These are phyloP conservation scores for Trapa bicornis DNA, from an alignment of 345 rosid species.

Conservation along the genomic window DNA sequence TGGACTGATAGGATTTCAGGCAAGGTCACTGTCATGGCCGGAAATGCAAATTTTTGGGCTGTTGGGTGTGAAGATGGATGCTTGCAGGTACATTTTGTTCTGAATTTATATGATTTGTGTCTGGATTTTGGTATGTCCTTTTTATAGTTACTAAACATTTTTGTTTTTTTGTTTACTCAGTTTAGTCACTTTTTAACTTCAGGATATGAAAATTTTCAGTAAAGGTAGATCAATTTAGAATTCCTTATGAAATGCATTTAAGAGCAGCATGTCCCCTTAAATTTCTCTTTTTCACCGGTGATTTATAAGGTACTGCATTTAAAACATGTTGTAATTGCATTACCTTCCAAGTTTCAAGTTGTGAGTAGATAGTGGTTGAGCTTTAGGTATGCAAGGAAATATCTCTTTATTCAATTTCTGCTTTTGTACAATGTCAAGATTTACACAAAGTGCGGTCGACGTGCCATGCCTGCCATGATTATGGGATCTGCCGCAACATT, in stretches of 20 bases:
- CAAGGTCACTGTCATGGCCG: conserved; percentile 84
- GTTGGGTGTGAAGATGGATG: conserved; percentile 97
- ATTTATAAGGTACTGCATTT: too few species aligned
- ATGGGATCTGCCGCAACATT: conserved; percentile 90
- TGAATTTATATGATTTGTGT: neutral
- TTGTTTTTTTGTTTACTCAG: too few species aligned
- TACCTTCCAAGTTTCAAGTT: too few species aligned
- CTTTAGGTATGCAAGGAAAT: conserved; percentile 1
- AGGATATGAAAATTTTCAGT: too few species aligned
- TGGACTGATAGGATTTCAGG: conserved; percentile 91
- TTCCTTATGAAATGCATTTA: neutral
- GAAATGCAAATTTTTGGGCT: conserved; percentile 97
- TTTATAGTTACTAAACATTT: neutral
- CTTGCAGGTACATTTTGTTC: conserved; percentile 47
- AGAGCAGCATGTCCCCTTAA: neutral
- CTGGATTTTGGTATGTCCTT: neutral
- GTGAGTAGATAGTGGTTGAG: neutral
- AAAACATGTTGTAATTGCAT: too few species aligned
- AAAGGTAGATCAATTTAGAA: too few species aligned
- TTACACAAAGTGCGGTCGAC: conserved; percentile 91
- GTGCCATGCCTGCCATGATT: conserved; percentile 93
- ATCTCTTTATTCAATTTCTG: neutral
- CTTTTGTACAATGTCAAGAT: conserved; percentile 31
- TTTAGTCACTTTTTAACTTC: too few species aligned
- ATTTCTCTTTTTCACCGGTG: too few species aligned